Evolutionary conservation across 371 early-diverging fungal species (phyloP), one percentile per base, ranked within the genome.

Genomic region (Mucor piriformis): DNA sequence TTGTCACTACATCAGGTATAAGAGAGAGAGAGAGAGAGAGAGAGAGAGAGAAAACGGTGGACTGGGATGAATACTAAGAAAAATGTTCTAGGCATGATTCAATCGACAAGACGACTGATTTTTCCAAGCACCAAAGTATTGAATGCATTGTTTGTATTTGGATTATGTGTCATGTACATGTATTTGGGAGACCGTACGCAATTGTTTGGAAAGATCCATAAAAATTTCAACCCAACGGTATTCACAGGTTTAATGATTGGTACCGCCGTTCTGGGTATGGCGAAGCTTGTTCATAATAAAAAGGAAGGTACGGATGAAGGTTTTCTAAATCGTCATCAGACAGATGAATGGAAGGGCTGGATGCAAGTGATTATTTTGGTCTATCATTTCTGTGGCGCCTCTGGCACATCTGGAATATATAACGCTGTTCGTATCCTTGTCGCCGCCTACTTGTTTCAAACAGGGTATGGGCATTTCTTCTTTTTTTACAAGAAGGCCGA

Each of bases 291-390:
- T 18, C 54, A 64, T n/a, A 46, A 54, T 42, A 70, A 76, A 54
- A 77, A 76, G 18, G 75, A 74, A 11, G 84, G 83, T 35, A 76
- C 74, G 24, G 73, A 46, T 24, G 11, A 7, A 24, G 46, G 76
- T 4, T 88, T 90, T 54, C 64, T 92, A 59, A 88, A 83, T 66
- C 79, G 90, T 15, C 74, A 84, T 44, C 90, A 89, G 56, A 91
- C 91, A 0, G 88, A 91, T 54, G 92, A 92, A 73, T 92, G 91
- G 92, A 90, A 90, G 63, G 92, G 92, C 5, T 91, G 91, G 91
- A 91, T 92, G 91, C 90, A 91, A 74, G 63, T 90, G 11, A 71
- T 84, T 21, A 89, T 92, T 35, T 72, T 92, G n/a, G 69, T 86
- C 18, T 90, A 90, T 66, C 90, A 91, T 68, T 85, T 86, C 58